Conservation (phyloP, 352 stramenopile genomes). For the Plasmopara viticola region DNA sequence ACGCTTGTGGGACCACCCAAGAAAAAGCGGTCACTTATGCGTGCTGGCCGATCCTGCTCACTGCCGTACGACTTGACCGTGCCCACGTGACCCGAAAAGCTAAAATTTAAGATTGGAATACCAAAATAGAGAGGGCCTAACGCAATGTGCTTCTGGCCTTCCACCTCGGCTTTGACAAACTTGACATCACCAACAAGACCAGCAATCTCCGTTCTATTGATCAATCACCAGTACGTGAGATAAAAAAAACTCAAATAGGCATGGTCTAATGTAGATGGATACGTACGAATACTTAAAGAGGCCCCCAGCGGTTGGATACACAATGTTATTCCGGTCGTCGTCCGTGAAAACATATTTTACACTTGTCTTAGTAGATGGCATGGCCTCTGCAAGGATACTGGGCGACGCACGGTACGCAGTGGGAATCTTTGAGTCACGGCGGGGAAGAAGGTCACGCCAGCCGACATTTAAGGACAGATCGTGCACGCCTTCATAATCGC, state of each 20-base stretch:
- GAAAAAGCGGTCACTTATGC: slow-evolving; percentile 90
- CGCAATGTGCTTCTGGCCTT: slow-evolving; percentile 76
- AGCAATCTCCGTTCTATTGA: slow-evolving; percentile 75
- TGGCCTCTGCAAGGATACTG: slow-evolving; percentile 85
- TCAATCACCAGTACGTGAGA: slow-evolving; percentile 2
- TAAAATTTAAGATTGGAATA: slow-evolving; percentile 76
- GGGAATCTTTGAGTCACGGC: slow-evolving; percentile 75
- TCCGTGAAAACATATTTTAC: slow-evolving; percentile 91
- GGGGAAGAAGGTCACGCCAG: slow-evolving; percentile 84
- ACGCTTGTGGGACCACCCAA: slow-evolving; percentile 85
- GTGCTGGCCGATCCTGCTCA: slow-evolving; percentile 67
- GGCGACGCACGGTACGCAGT: slow-evolving; percentile 86
- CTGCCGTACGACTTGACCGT: slow-evolving; percentile 75
- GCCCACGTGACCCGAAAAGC: slow-evolving; percentile 68
- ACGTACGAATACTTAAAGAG: slow-evolving; percentile 84
- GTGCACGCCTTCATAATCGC: slow-evolving; percentile 80
- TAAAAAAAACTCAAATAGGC: neutral
- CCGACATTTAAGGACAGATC: slow-evolving; percentile 80
- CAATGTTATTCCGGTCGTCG: slow-evolving; percentile 81
- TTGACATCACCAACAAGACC: slow-evolving; percentile 82
- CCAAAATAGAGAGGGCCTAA: slow-evolving; percentile 60
- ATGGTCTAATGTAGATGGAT: neutral
- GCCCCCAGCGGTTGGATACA: slow-evolving; percentile 83
- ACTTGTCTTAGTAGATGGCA: slow-evolving; percentile 89
- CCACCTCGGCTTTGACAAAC: slow-evolving; percentile 85